Percentiles rank a stretch among this genome's conserved stretches.
phyloP scores from a whole-genome alignment of 306 rosid species.

The Dryas drummondii region DNA sequence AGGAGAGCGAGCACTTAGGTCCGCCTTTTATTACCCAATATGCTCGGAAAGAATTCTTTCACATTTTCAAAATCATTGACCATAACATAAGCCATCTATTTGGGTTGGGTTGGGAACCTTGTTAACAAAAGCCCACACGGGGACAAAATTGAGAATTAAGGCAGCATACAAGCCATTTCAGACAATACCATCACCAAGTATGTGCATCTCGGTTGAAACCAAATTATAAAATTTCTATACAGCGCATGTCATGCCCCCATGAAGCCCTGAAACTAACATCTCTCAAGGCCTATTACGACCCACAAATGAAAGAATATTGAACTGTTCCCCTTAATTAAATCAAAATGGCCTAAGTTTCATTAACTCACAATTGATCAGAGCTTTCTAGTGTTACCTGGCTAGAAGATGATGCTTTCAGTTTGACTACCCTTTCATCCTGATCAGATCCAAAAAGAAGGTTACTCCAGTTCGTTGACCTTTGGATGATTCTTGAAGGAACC shows the following conservation, averaged over 20 bases:
- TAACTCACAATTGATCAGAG: slow-evolving; percentile 46
- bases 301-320: slow-evolving; percentile 77
- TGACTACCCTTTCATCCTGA: slow-evolving; percentile 60
- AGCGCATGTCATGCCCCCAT: slow-evolving; percentile 29
- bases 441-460: slow-evolving; percentile 66
- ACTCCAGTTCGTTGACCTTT: slow-evolving; percentile 77
- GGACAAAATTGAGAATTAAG: background rate
- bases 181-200: background rate
- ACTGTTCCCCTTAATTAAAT: slow-evolving; percentile 43
- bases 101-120: no score
- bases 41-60: background rate
- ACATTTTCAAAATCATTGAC: background rate
- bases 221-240: slow-evolving; percentile 44
- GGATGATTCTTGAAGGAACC: slow-evolving; percentile 73
- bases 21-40: background rate
- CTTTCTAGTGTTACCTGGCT: slow-evolving; percentile 52
- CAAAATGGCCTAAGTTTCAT: slow-evolving; percentile 34
- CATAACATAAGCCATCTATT: background rate
- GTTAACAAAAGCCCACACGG: background rate
- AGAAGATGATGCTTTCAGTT: slow-evolving; percentile 57
- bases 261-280: slow-evolving; percentile 34
- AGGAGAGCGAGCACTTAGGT: background rate
- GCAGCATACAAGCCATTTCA: no score
- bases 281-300: slow-evolving; percentile 31
- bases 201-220: slow-evolving; percentile 21